Conservation (phyloP, 257 asterid species). For the Salvia miltiorrhiza region DNA sequence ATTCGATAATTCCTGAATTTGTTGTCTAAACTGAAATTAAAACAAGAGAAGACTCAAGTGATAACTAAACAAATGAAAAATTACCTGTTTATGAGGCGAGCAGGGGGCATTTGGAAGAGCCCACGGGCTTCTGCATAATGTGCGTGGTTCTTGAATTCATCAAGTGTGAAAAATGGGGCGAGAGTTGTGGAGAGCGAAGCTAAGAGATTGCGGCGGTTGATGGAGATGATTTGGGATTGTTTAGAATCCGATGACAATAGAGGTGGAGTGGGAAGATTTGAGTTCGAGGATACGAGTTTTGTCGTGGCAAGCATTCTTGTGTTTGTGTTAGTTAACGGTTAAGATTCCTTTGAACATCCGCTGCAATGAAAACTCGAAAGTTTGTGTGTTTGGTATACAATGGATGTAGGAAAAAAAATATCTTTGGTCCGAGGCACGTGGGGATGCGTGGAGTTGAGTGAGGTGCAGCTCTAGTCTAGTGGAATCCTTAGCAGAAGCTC, state of each 20-base stretch:
- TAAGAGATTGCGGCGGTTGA: slow-evolving; percentile 57
- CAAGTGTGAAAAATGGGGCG: slow-evolving; percentile 43
- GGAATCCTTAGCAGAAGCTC: background rate
- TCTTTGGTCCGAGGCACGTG: slow-evolving; percentile 23
- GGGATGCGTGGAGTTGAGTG: slow-evolving; percentile 15
- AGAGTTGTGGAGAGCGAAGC: slow-evolving; percentile 46
- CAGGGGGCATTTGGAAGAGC: slow-evolving; percentile 92
- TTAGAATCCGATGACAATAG: slow-evolving; percentile 25
- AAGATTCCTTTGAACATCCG: background rate
- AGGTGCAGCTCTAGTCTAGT: background rate
- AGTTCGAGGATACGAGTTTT: slow-evolving; percentile 28
- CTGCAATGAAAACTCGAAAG: background rate
- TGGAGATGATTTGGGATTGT: slow-evolving; percentile 7
- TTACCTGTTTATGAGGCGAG: slow-evolving; percentile 76
- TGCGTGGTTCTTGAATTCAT: slow-evolving; percentile 24
- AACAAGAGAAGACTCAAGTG: background rate
- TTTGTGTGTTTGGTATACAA: background rate
- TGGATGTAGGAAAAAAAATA: slow-evolving; percentile 9
- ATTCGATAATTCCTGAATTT: background rate
- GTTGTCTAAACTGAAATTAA: background rate
- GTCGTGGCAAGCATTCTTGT: slow-evolving; percentile 33
- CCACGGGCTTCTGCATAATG: slow-evolving; percentile 68
- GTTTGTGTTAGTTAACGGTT: slow-evolving; percentile 17
- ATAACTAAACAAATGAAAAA: too few species aligned
- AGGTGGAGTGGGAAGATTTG: slow-evolving; percentile 21